Base-by-base conservation (phyloP, 2,329 filamentous ascomycete genomes). In the Penicillium aurantiogriseum region DNA sequence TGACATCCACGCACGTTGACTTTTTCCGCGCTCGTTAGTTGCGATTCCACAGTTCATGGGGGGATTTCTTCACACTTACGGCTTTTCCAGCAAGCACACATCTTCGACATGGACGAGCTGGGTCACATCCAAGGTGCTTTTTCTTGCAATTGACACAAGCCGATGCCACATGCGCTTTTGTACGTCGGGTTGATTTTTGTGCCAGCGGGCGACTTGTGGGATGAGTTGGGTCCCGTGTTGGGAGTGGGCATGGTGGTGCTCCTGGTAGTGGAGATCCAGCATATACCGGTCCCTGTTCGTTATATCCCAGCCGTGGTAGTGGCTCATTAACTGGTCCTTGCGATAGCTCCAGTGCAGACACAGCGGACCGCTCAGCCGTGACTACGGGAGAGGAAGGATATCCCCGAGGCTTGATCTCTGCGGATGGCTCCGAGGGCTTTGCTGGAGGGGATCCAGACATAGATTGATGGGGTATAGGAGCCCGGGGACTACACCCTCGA, bases 111-210 rank as follows among this genome's bases (percentile, higher is more conserved):
- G 77, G 77, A 40, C 77, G 71, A 49, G 73, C 76, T 29, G 76
- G 72, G 58, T 80, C 77, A 61, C 77, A 80, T 40, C 77, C 74
- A 50, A 80, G 59, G 59, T 80, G 77, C 63, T 80, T 80, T 63
- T 76, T 77, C 61, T 80, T 80, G 64, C 77, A 80, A 59, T 80
- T 79, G 15, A 80, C 75, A 63, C 77, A 80, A 2, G 77, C 77
- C 4, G 77, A 80, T 31, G 77, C 77, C 29, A 80, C 77, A 67
- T 80, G 77, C 7, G 77, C 75, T 58, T 80, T 80, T 5, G 76
- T 75, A 44, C 78, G 76, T 46, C 77, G 68, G 0, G 77, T 77
- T 17, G 76, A 70, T 45, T 76, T 74, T 35, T 77, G 70, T 47
- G 66, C 60, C 23, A 74, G 57, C 39, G 69, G 50, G 46, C 74